Conservation (phyloP, 2,329 filamentous ascomycete species). For the Rutstroemia sp. region DNA sequence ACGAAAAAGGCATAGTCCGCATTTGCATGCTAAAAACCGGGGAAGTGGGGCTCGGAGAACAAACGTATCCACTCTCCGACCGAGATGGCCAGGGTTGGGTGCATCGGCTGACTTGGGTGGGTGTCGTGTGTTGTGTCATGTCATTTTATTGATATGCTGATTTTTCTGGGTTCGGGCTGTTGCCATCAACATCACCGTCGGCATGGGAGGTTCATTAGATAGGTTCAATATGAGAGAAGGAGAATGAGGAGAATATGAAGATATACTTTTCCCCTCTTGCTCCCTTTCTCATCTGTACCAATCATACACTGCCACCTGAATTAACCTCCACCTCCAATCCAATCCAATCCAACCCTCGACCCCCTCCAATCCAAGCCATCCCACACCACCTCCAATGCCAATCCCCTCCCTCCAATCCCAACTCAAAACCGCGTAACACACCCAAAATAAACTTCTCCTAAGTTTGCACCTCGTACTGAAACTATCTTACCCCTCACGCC, state of each 20-base stretch:
- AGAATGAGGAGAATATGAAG: background rate
- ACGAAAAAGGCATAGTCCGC: background rate
- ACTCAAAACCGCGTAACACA: background rate
- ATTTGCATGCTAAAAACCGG: background rate
- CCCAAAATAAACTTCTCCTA: too few species aligned
- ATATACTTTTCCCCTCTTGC: background rate
- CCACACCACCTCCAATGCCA: too few species aligned
- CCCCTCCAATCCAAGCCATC: too few species aligned
- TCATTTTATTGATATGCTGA: background rate
- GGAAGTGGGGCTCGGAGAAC: constrained; percentile 1
- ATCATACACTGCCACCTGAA: too few species aligned
- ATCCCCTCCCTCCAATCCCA: background rate
- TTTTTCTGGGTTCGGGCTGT: too few species aligned
- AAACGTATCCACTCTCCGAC: background rate
- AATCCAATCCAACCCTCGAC: too few species aligned
- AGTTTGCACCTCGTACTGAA: too few species aligned
- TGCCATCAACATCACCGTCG: too few species aligned
- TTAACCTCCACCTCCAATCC: too few species aligned
- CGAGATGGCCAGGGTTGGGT: background rate
- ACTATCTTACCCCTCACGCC: background rate
- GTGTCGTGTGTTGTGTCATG: background rate
- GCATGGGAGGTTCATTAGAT: too few species aligned
- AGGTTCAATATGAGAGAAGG: too few species aligned
- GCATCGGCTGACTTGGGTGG: background rate
- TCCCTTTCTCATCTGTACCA: too few species aligned